A percentile compares a stretch with the other conserved stretches of the same genome.
Conservation (phyloP, 2,329 filamentous ascomycete genomes). For the Neopestalotiopsis sp. region DNA sequence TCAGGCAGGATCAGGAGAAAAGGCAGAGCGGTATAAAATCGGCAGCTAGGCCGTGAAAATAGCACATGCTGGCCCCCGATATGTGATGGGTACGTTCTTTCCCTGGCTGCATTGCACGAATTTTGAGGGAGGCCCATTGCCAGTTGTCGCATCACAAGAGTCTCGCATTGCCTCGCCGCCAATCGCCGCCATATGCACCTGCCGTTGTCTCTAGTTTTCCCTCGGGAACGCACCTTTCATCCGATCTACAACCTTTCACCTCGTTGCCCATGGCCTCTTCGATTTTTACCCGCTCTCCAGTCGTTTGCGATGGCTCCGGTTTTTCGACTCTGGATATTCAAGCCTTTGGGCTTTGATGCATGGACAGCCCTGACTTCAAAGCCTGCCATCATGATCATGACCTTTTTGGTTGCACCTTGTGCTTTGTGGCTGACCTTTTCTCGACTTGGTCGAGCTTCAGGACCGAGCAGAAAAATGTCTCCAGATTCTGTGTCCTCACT, state of each 20-base stretch:
- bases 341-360: slow-evolving; percentile 9
- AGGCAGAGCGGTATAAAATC: not conserved
- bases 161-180: not conserved
- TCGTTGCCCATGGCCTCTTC: not conserved
- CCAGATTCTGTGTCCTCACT: slow-evolving; percentile 79
- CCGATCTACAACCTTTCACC: not conserved
- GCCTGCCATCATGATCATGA: slow-evolving; percentile 26
- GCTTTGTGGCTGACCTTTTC: slow-evolving; percentile 38
- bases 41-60: not conserved
- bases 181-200: not conserved
- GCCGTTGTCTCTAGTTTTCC: not conserved
- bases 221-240: not conserved
- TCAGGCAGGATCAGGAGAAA: not conserved
- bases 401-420: slow-evolving; percentile 25
- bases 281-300: not conserved
- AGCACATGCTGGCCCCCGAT: slow-evolving; percentile 17
- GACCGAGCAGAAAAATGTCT: slow-evolving; percentile 60
- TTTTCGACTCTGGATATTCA: slow-evolving; percentile 5
- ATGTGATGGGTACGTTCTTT: slow-evolving; percentile 24
- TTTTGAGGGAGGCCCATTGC: not conserved
- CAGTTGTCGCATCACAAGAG: not conserved
- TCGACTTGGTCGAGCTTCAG: slow-evolving; percentile 37
- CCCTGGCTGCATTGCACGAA: not conserved
- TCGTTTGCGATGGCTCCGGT: slow-evolving; percentile 4
- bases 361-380: slow-evolving; percentile 18